Percentiles rank a stretch among this genome's conserved stretches.
Evolutionary conservation across 2,329 filamentous ascomycete species (phyloP).

Genomic region (Fusarium newnesense): DNA sequence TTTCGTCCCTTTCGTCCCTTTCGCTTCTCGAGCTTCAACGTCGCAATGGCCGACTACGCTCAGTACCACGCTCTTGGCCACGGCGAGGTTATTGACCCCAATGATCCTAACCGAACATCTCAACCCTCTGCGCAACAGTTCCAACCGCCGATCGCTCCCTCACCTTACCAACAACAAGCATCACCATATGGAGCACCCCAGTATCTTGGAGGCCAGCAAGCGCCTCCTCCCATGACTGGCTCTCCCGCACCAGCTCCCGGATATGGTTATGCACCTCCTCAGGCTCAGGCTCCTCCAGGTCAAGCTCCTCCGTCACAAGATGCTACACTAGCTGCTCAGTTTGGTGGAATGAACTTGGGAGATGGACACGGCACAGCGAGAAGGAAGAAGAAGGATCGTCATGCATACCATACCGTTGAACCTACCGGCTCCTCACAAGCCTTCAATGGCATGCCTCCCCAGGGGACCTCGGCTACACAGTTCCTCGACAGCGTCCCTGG

Average conservation of each 20-base stretch:
- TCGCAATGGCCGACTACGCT: conserved; percentile 64
- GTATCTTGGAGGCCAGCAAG: conserved; percentile 52
- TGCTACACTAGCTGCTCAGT: conserved; percentile 72
- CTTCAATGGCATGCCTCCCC: conserved; percentile 74
- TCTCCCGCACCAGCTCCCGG: conserved; percentile 42
- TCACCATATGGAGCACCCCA: conserved; percentile 53
- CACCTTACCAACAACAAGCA: conserved; percentile 62
- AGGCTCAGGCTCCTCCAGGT: conserved; percentile 40
- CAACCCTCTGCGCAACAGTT: conserved; percentile 66
- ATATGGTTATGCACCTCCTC: conserved; percentile 45
- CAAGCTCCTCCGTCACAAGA: conserved; percentile 54
- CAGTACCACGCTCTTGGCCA: conserved; percentile 68
- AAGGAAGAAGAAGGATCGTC: conserved; percentile 93
- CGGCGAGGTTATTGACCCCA: conserved; percentile 64
- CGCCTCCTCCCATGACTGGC: conserved; percentile 39
- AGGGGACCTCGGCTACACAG: conserved; percentile 59
- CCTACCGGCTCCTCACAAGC: conserved; percentile 74
- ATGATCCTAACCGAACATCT: conserved; percentile 62
- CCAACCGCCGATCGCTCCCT: conserved; percentile 62
- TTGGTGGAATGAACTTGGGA: conserved; percentile 79
- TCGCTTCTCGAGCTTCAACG: conserved; percentile 20
- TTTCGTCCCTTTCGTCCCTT: conserved; percentile 29
- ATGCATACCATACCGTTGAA: conserved; percentile 90
- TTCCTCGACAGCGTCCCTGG: conserved; percentile 51
- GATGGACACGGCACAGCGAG: conserved; percentile 61